phyloP scores from a whole-genome alignment of 2,329 filamentous ascomycete genomes.

The Trichoderma gracile region DNA sequence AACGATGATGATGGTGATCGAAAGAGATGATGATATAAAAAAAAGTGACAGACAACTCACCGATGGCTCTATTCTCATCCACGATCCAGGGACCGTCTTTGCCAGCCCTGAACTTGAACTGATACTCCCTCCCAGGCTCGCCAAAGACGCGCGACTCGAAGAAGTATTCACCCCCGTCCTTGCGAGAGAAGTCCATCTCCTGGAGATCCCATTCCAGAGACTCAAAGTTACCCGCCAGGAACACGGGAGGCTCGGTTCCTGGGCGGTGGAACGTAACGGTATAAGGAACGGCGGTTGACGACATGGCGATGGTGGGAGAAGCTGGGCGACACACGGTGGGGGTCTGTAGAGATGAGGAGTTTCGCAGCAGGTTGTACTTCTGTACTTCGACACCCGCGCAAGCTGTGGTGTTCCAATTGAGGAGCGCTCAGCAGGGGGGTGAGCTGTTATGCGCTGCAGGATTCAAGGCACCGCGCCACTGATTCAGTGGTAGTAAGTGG shows the following conservation, averaged over 20 bases:
- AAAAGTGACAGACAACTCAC: slow-evolving; percentile 43
- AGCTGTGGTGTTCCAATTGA: neutral
- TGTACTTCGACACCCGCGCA: neutral
- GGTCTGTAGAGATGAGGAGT: slow-evolving; percentile 5
- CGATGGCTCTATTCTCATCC: slow-evolving; percentile 61
- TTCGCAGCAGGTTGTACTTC: neutral
- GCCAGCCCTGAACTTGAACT: slow-evolving; percentile 75
- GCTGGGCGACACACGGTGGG: slow-evolving; percentile 1
- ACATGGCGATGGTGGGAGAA: slow-evolving; percentile 24
- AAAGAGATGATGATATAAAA: too few species aligned
- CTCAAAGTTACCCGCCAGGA: slow-evolving; percentile 68
- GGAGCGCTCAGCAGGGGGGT: neutral
- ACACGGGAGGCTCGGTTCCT: slow-evolving; percentile 66
- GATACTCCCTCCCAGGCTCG: slow-evolving; percentile 59
- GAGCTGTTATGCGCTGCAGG: neutral
- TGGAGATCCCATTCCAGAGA: slow-evolving; percentile 65
- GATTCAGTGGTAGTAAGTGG: neutral
- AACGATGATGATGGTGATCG: too few species aligned
- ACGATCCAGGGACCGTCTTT: slow-evolving; percentile 69
- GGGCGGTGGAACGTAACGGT: slow-evolving; percentile 62
- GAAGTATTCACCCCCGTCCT: slow-evolving; percentile 54
- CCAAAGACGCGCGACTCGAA: slow-evolving; percentile 60
- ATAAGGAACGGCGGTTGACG: slow-evolving; percentile 40
- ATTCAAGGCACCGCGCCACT: slow-evolving; percentile 8
- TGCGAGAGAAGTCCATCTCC: slow-evolving; percentile 61